Percentiles rank a stretch among this genome's conserved stretches.
These are phyloP conservation scores for Fusarium pseudonygamai DNA, from an alignment of 2,329 filamentous ascomycete species.

Conservation along the genomic window DNA sequence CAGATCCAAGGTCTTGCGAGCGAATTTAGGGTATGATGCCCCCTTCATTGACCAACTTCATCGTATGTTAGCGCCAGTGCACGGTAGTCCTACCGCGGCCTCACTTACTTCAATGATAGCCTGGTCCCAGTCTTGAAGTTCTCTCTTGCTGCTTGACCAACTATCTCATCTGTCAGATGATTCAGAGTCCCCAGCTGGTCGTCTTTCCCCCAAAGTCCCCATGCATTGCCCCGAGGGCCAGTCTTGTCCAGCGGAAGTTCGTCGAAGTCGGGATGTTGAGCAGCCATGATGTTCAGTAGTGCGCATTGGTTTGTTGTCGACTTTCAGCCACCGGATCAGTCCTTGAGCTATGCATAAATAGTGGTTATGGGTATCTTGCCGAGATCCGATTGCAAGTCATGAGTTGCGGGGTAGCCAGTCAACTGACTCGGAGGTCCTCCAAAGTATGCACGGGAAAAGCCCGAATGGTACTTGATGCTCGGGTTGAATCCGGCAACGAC, in stretches of 20 bases:
- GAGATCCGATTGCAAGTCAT: background rate
- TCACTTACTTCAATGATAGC: constrained; percentile 10
- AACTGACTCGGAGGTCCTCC: background rate
- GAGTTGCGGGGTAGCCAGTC: background rate
- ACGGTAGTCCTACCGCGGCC: rapidly evolving
- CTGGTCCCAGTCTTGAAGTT: constrained; percentile 4
- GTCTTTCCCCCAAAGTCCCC: constrained; percentile 6
- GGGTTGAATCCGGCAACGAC: background rate
- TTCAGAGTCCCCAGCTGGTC: constrained; percentile 18
- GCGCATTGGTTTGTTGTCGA: rapidly evolving
- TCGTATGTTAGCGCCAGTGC: background rate
- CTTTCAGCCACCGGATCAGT: rapidly evolving
- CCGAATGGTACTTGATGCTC: background rate
- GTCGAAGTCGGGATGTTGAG: background rate
- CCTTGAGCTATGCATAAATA: background rate
- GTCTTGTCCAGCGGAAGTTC: constrained; percentile 11
- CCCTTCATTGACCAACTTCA: constrained; percentile 28
- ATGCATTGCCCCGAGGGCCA: constrained; percentile 9
- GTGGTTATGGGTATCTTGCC: background rate
- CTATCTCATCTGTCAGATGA: background rate
- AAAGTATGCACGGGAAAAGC: background rate
- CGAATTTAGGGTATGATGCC: constrained; percentile 34
- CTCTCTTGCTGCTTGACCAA: constrained; percentile 2
- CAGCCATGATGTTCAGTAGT: background rate
- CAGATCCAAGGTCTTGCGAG: constrained; percentile 29